Evolutionary conservation across 108 stramenopile species (phyloP), one percentile per base, ranked within the genome.

Genomic region (Cyclotella sp.): DNA sequence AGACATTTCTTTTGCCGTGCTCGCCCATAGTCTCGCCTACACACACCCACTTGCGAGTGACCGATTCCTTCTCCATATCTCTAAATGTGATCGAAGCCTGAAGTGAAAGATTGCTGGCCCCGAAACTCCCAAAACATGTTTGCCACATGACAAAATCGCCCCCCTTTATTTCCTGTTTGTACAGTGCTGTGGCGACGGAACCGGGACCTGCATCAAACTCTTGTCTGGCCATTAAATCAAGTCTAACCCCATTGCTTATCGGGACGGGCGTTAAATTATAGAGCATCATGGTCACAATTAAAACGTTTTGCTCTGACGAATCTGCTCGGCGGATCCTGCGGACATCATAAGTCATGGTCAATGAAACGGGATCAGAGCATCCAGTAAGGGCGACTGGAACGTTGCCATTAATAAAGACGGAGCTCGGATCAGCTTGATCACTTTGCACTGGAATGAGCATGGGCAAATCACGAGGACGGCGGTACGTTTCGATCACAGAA

Each of bases 111-210:
- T 68, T 54, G 14, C 90, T 83, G 43, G 60, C 73, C n/a, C 78
- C 77, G 67, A 86, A 72, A 51, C 75, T 77, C 52, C 73, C 77
- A 63, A 89, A 65, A 8, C 67, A 44, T 15, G 90, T 68, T 60
- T 88, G 88, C 91, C 91, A 94, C 5, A 87, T 85, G 34, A 92
- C 24, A 52, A 79, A 86, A 54, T 94, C 93, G 0, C 90, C 91
- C 68, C 87, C 81, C 44, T 77, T 73, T 28, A 94, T 76, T 80
- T 85, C 87, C 12, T 76, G 58, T 42, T 83, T 83, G 78, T 87
- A 91, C 14, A 83, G 51, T 9, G 83, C 63, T 15, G 74, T 55
- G 27, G 88, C 63, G 7, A 81, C 81, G n/a, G 53, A 65, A 13
- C 69, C 42, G n/a, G 81, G 73, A 46, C 72, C 66, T 60, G 76